Percentiles rank a stretch among this genome's conserved stretches.
Evolutionary conservation across 495 filamentous ascomycete species (phyloP).

Genomic region (Aspergillus campestris): DNA sequence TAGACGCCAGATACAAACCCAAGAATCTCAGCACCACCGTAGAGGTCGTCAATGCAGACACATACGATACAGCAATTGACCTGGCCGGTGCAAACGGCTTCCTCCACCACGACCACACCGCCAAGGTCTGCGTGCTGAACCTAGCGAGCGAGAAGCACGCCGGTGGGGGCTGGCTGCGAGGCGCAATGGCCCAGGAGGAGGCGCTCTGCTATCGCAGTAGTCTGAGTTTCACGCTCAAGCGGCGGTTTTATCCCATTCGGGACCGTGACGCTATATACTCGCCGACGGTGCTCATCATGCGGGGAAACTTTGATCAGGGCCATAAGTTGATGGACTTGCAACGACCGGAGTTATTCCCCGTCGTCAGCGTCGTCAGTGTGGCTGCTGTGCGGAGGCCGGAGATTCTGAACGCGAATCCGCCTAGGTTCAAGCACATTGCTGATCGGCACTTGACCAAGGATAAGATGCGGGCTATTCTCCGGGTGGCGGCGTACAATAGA

Average conservation of each 20-base stretch:
- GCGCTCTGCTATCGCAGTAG: conserved; percentile 57
- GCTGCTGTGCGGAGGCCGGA: conserved; percentile 45
- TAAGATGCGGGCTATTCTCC: conserved; percentile 52
- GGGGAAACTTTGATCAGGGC: conserved; percentile 27
- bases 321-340: conserved; percentile 34
- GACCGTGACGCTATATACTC: conserved; percentile 49
- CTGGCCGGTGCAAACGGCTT: conserved; percentile 18
- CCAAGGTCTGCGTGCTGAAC: conserved; percentile 50
- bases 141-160: conserved; percentile 44
- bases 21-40: conserved; percentile 17
- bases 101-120: conserved; percentile 3
- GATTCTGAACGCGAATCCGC: conserved; percentile 11
- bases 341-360: conserved; percentile 29
- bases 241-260: conserved; percentile 48
- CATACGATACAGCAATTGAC: conserved; percentile 39
- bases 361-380: conserved; percentile 50
- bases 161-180: conserved; percentile 51
- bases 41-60: conserved; percentile 42
- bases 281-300: conserved; percentile 47
- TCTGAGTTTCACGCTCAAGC: conserved; percentile 43
- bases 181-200: conserved; percentile 55
- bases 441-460: conserved; percentile 44
- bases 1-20: conserved; percentile 14
- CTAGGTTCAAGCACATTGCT: conserved; percentile 18
- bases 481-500: conserved; percentile 41